These are phyloP conservation scores for Mycosphaerelloides madeirae DNA, from an alignment of 2,329 filamentous ascomycete species.

Conservation along the genomic window DNA sequence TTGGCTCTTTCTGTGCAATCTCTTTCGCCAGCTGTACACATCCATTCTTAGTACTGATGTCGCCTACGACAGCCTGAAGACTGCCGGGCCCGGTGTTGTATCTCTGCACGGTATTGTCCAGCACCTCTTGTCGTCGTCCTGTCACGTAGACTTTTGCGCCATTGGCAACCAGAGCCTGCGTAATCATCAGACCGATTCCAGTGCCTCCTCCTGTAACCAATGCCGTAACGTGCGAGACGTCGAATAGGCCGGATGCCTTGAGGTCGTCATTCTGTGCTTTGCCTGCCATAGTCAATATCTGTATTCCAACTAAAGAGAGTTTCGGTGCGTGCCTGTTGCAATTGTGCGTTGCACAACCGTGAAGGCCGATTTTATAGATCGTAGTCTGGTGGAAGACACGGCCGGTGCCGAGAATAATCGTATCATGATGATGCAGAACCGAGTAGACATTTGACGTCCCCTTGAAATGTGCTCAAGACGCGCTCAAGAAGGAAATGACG, in stretches of 20 bases:
- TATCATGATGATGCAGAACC: no score
- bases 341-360: no score
- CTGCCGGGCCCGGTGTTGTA: constrained; percentile 44
- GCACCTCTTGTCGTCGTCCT: constrained; percentile 42
- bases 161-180: constrained; percentile 34
- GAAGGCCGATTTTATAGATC: no score
- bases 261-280: constrained; percentile 34
- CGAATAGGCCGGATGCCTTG: constrained; percentile 41
- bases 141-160: constrained; percentile 46
- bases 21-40: constrained; percentile 39
- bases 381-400: no score
- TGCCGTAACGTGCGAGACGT: constrained; percentile 43
- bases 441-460: no score
- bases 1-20: constrained; percentile 42
- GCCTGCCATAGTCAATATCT: constrained; percentile 26
- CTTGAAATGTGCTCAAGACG: no score
- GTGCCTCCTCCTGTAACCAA: constrained; percentile 45
- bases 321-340: no score
- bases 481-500: no score
- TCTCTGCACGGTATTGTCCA: constrained; percentile 42
- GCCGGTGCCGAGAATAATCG: no score
- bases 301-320: not conserved
- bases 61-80: constrained; percentile 37
- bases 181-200: constrained; percentile 38
- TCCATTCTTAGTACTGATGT: constrained; percentile 50